Evolutionary conservation across 176 grass and related monocot species (phyloP).

Genomic region (Oryza coarctata): DNA sequence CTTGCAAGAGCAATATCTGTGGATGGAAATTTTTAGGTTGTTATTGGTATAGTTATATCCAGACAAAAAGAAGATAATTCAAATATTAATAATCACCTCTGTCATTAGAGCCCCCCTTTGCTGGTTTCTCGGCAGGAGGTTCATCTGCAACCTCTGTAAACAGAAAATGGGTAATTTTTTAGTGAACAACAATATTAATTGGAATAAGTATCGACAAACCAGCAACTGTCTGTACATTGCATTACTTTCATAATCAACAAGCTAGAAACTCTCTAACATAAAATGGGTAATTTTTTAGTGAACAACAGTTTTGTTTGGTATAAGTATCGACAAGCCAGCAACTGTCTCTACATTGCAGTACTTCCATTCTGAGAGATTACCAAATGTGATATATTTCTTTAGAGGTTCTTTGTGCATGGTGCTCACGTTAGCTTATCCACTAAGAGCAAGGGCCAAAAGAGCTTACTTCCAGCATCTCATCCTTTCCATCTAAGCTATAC

Average conservation of each 20-base stretch:
- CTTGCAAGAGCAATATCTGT: slow-evolving; percentile 78
- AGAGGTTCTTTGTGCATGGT: background rate
- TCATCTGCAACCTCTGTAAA: slow-evolving; percentile 59
- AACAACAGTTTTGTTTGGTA: background rate
- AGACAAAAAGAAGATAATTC: background rate
- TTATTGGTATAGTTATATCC: slow-evolving; percentile 12
- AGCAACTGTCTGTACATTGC: background rate
- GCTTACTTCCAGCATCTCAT: background rate
- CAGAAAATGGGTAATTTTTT: background rate
- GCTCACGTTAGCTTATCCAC: background rate
- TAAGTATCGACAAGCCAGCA: slow-evolving; percentile 7
- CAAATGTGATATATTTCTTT: background rate
- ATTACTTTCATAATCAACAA: background rate
- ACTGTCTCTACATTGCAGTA: background rate
- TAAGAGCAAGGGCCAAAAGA: background rate
- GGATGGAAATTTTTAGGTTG: background rate
- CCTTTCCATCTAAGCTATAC: background rate
- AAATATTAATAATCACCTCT: slow-evolving; percentile 59
- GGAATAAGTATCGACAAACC: background rate
- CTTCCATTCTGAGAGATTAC: background rate
- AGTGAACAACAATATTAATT: background rate
- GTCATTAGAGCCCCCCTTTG: slow-evolving; percentile 56
- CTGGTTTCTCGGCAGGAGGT: slow-evolving; percentile 55
- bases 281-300: background rate
- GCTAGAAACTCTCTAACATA: no score